phyloP scores from a whole-genome alignment of 306 rosid species.

The Geum urbanum region DNA sequence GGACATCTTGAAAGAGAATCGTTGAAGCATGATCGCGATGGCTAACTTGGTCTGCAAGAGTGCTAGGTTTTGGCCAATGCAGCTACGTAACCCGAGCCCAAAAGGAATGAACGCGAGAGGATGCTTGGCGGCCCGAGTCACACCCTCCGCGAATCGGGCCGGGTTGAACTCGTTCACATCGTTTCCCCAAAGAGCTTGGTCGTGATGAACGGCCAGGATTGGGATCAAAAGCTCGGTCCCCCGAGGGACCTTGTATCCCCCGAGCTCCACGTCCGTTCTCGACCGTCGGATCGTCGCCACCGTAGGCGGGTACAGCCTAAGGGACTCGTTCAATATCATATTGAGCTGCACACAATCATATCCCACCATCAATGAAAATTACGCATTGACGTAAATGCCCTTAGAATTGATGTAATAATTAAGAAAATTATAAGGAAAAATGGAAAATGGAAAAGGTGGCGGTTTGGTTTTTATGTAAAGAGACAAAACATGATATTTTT shows the following conservation, averaged over 20 bases:
- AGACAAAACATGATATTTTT: constrained; percentile 33
- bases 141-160: constrained; percentile 66
- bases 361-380: constrained; percentile 5
- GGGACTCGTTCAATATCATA: constrained; percentile 84
- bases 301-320: constrained; percentile 78
- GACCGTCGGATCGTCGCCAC: constrained; percentile 80
- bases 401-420: too few species aligned
- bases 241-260: constrained; percentile 61
- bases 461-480: constrained; percentile 27
- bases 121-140: constrained; percentile 69
- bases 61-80: constrained; percentile 93
- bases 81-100: constrained; percentile 75
- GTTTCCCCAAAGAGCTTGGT: constrained; percentile 68
- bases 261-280: constrained; percentile 62
- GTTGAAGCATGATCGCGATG: constrained; percentile 71
- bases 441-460: constrained; percentile 24
- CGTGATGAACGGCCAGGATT: constrained; percentile 92
- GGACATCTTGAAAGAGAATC: constrained; percentile 76
- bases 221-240: constrained; percentile 85
- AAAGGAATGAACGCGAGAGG: constrained; percentile 72
- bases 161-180: constrained; percentile 86
- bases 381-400: background rate
- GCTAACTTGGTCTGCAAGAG: constrained; percentile 69
- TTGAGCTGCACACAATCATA: constrained; percentile 52
- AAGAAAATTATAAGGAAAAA: background rate